Conservation (phyloP, 352 stramenopile species). For the Phytopythium chamaehyphon region DNA sequence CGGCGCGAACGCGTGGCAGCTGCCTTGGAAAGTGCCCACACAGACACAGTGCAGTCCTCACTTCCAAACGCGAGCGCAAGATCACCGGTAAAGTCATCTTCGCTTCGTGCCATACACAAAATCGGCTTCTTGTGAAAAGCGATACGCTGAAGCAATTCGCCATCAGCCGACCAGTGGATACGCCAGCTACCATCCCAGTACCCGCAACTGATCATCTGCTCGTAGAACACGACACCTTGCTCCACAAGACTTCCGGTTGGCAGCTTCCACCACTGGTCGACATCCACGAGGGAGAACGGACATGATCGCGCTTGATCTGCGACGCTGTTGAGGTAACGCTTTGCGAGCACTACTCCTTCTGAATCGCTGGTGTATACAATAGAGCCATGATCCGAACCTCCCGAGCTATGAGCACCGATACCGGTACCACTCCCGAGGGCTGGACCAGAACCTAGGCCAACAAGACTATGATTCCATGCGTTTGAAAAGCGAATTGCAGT, state of each 20-base stretch:
- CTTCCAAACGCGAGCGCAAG: constrained; percentile 79
- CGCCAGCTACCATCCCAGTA: constrained; percentile 88
- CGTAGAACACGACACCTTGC: constrained; percentile 83
- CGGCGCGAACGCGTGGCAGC: constrained; percentile 72
- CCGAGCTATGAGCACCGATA: constrained; percentile 65
- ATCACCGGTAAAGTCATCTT: constrained; percentile 85
- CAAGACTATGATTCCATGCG: constrained; percentile 46
- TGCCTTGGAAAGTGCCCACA: constrained; percentile 83
- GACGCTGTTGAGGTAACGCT: constrained; percentile 68
- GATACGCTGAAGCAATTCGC: constrained; percentile 79
- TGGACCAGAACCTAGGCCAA: constrained; percentile 40
- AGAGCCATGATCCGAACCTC: constrained; percentile 49
- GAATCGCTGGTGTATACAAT: constrained; percentile 82
- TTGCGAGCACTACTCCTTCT: constrained; percentile 71
- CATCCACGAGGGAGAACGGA: constrained; percentile 75
- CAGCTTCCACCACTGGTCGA: constrained; percentile 87
- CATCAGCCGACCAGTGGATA: constrained; percentile 84
- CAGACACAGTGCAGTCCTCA: constrained; percentile 82
- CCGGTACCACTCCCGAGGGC: constrained; percentile 64
- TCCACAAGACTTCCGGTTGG: constrained; percentile 64
- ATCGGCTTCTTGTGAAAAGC: constrained; percentile 88
- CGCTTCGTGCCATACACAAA: constrained; percentile 78
- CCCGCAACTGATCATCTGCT: constrained; percentile 87
- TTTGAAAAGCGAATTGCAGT: constrained; percentile 79
- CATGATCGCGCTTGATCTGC: constrained; percentile 64